phyloP scores from a whole-genome alignment of 306 rosid species.

The Vicia faba region DNA sequence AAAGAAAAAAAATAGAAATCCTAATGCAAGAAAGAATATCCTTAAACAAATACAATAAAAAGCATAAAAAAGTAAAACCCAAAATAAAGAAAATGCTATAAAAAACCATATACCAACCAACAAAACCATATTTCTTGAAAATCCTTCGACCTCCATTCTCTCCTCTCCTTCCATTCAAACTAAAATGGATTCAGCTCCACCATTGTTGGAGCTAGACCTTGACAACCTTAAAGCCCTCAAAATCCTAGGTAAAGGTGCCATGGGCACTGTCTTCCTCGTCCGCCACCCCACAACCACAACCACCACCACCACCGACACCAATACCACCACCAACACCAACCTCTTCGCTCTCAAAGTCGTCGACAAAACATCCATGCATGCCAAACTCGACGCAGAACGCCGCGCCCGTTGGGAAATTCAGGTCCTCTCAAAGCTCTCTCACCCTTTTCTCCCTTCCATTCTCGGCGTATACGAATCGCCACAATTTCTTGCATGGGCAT shows the following conservation, averaged over 20 bases:
- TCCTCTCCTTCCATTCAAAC: not conserved
- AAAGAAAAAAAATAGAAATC: not conserved
- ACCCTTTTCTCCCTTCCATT: conserved; percentile 71
- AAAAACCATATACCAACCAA: conserved; percentile 37
- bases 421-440: conserved; percentile 64
- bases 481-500: conserved; percentile 70
- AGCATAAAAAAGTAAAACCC: not conserved
- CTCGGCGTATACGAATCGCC: conserved; percentile 56
- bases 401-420: conserved; percentile 88
- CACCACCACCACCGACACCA: conserved; percentile 43
- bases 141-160: not conserved
- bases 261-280: conserved; percentile 93
- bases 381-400: conserved; percentile 72
- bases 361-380: conserved; percentile 55
- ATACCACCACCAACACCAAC: conserved; percentile 27
- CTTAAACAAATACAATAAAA: not conserved
- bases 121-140: conserved; percentile 12
- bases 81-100: conserved; percentile 34
- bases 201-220: conserved; percentile 55
- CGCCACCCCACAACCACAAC: conserved; percentile 49
- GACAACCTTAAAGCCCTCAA: conserved; percentile 63
- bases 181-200: conserved; percentile 50
- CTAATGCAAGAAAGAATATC: not conserved
- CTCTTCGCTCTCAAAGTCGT: conserved; percentile 81
- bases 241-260: conserved; percentile 86